A percentile compares a stretch with the other conserved stretches of the same genome.
phyloP scores from a whole-genome alignment of 495 filamentous ascomycete genomes.

The Parathielavia hyrcaniae region DNA sequence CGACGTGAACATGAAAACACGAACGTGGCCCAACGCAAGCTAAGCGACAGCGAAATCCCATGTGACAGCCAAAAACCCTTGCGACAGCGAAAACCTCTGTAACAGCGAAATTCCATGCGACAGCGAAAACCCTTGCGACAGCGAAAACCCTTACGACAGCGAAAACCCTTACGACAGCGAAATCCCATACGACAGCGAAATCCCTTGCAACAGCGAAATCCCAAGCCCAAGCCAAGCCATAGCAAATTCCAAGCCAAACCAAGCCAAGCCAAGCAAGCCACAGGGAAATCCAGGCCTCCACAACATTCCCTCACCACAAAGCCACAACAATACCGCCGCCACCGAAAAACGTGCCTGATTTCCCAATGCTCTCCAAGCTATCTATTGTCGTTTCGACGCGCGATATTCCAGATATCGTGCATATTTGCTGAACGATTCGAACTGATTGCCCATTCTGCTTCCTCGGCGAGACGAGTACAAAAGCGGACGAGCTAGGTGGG shows the following conservation, averaged over 20 bases:
- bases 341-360: neutral
- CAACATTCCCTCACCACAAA: slow-evolving; percentile 2
- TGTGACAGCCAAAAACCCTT: too few relatives aligned
- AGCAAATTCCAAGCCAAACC: slow-evolving; percentile 1
- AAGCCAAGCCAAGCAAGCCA: neutral
- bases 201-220: neutral
- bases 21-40: too few relatives aligned
- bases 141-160: slow-evolving; percentile 1
- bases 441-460: slow-evolving; percentile 13
- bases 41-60: too few relatives aligned
- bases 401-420: slow-evolving; percentile 13
- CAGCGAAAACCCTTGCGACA: neutral
- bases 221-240: slow-evolving; percentile 1
- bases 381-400: slow-evolving; percentile 8
- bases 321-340: slow-evolving; percentile 2
- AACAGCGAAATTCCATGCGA: neutral
- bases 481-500: slow-evolving; percentile 11
- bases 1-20: too few relatives aligned
- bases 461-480: slow-evolving; percentile 13
- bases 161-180: neutral
- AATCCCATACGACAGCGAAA: neutral
- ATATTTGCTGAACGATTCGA: slow-evolving; percentile 16
- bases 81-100: neutral
- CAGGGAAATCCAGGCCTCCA: neutral
- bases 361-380: slow-evolving; percentile 12